phyloP scores from a whole-genome alignment of 768 basidiomycete species.

The Phallus indusiatus region DNA sequence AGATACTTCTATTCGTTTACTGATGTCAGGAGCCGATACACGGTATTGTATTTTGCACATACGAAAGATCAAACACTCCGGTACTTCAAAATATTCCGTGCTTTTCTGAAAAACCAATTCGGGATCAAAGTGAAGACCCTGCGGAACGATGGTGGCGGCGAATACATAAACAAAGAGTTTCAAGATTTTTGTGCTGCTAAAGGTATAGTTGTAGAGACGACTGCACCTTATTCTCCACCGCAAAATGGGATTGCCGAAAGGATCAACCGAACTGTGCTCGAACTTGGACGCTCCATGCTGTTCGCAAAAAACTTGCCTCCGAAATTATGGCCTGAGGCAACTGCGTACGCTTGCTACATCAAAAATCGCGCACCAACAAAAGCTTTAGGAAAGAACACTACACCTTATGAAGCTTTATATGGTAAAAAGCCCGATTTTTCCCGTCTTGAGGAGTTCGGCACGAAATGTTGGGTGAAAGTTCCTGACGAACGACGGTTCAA shows the following conservation, averaged over 20 bases:
- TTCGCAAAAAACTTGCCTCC: neutral
- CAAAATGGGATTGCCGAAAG: slow-evolving; percentile 24
- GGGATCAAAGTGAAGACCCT: neutral
- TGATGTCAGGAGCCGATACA: slow-evolving; percentile 15
- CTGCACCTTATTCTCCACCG: slow-evolving; percentile 26
- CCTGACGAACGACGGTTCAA: slow-evolving; percentile 12
- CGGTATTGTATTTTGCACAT: slow-evolving; percentile 10
- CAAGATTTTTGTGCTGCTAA: slow-evolving; percentile 14
- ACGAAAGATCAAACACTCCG: slow-evolving; percentile 11
- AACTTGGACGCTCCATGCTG: neutral
- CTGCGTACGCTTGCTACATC: neutral
- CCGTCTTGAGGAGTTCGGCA: neutral
- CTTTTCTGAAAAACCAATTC: neutral
- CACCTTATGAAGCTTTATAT: slow-evolving; percentile 17
- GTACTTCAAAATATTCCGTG: slow-evolving; percentile 12
- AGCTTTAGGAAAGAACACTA: slow-evolving; percentile 2
- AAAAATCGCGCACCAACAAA: neutral
- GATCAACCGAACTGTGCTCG: neutral
- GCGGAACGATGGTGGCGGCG: neutral
- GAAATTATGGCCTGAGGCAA: neutral
- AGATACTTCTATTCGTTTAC: slow-evolving; percentile 8
- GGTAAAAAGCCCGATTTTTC: slow-evolving; percentile 17
- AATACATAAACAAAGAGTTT: slow-evolving; percentile 14
- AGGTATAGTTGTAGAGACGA: slow-evolving; percentile 24
- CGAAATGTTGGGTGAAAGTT: neutral